Evolutionary conservation across 768 basidiomycete species (phyloP).

Genomic region (Kwoniella shandongensis): DNA sequence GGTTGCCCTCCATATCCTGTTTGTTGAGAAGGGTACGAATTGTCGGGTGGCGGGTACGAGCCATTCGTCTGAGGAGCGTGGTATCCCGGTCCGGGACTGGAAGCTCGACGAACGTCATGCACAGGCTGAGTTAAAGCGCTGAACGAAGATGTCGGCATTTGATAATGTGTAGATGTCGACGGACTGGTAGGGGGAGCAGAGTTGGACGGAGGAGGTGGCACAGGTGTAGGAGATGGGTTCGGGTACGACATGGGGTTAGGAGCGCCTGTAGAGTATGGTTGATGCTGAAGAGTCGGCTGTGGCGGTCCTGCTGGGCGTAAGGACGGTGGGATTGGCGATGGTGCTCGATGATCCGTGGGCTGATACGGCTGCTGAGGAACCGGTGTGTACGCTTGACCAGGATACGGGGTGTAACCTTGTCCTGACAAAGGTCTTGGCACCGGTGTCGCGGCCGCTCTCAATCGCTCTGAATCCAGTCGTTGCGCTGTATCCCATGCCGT

Average conservation of each 20-base stretch:
- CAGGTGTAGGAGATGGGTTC: slow-evolving; percentile 23
- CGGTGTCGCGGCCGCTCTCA: slow-evolving; percentile 21
- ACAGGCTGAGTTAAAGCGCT: slow-evolving; percentile 14
- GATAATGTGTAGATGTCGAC: slow-evolving; percentile 20
- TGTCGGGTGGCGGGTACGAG: slow-evolving; percentile 8
- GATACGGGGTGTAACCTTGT: slow-evolving; percentile 7
- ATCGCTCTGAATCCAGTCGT: slow-evolving; percentile 16
- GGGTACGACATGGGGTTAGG: slow-evolving; percentile 7
- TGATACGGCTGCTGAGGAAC: slow-evolving; percentile 5
- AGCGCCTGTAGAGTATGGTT: slow-evolving; percentile 15
- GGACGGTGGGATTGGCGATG: slow-evolving; percentile 27
- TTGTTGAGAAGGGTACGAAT: slow-evolving; percentile 1
- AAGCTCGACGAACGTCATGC: slow-evolving; percentile 15
- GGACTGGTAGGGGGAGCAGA: slow-evolving; percentile 36
- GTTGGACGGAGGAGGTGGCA: slow-evolving; percentile 27
- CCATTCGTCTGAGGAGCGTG: slow-evolving; percentile 10
- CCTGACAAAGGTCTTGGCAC: slow-evolving; percentile 30
- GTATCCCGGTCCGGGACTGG: slow-evolving; percentile 22
- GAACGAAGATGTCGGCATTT: slow-evolving; percentile 36
- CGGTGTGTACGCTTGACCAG: slow-evolving; percentile 1
- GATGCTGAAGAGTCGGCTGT: slow-evolving; percentile 11
- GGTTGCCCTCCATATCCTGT: slow-evolving; percentile 5
- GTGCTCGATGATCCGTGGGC: slow-evolving; percentile 10
- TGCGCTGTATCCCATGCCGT: slow-evolving; percentile 20
- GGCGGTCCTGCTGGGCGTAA: slow-evolving; percentile 22